phyloP scores from a whole-genome alignment of 192 early-diverging fungal genomes.

The Thamnidium elegans region DNA sequence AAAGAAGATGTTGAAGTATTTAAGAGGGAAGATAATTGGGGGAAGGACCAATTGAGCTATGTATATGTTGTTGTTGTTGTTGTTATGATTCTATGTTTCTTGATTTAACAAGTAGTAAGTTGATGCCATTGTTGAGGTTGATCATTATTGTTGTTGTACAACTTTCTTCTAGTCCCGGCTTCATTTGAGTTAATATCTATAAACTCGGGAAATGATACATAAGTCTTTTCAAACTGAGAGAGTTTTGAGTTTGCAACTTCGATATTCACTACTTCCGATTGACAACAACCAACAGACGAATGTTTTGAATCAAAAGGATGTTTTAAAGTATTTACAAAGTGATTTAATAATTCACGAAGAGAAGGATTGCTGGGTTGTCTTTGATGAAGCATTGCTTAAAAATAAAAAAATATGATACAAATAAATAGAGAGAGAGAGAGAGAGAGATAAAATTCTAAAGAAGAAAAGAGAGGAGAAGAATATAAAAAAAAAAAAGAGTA shows the following conservation, averaged over 20 bases:
- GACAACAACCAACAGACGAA: conserved; percentile 1
- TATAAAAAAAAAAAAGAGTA: neutral
- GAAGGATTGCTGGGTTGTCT: conserved; percentile 8
- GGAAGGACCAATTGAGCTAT: no score
- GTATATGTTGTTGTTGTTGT: no score
- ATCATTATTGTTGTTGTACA: neutral
- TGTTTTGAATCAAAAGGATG: conserved; percentile 3
- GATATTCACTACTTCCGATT: neutral
- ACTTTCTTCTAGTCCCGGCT: no score
- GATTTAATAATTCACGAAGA: conserved; percentile 1
- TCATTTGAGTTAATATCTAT: conserved; percentile 5
- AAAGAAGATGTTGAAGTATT: no score
- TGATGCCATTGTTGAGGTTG: conserved; percentile 9
- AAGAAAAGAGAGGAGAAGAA: conserved; percentile 2
- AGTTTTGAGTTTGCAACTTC: conserved; percentile 14
- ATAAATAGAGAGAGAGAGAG: neutral
- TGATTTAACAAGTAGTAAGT: no score
- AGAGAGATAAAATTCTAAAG: neutral
- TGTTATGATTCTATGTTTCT: no score
- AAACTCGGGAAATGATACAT: conserved; percentile 29
- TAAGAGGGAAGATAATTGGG: no score
- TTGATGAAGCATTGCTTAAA: neutral
- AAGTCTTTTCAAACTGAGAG: conserved; percentile 26
- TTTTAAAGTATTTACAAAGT: conserved; percentile 12
- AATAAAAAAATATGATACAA: neutral